Percentiles rank a stretch among this genome's conserved stretches.
Conservation (phyloP, 2,329 filamentous ascomycete genomes). For the Claviceps sp. region DNA sequence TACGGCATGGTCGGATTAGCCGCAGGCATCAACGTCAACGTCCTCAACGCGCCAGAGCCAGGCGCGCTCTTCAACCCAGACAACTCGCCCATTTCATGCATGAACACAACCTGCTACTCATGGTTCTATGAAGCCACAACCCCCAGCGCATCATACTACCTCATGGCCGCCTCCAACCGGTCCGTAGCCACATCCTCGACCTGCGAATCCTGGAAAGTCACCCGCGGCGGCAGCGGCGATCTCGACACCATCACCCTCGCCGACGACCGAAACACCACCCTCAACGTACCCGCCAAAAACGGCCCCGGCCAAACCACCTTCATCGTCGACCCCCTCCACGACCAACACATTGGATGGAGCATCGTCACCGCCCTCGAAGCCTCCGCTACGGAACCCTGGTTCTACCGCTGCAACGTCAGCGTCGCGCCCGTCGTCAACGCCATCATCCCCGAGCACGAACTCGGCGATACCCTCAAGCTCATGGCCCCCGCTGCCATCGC, state of each 20-base stretch:
- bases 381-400: slow-evolving; percentile 22
- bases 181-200: slow-evolving; percentile 15
- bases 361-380: slow-evolving; percentile 25
- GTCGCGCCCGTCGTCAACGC: slow-evolving; percentile 21
- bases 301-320: slow-evolving; percentile 23
- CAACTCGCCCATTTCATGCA: slow-evolving; percentile 18
- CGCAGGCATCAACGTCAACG: slow-evolving; percentile 9
- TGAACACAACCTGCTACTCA: slow-evolving; percentile 18
- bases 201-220: slow-evolving; percentile 20
- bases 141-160: slow-evolving; percentile 6
- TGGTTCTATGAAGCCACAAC: slow-evolving; percentile 23
- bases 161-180: slow-evolving; percentile 19
- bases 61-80: slow-evolving; percentile 19
- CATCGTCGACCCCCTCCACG: slow-evolving; percentile 16
- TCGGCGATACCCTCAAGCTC: slow-evolving; percentile 20
- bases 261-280: slow-evolving; percentile 10
- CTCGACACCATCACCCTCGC: slow-evolving; percentile 14
- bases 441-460: slow-evolving; percentile 20
- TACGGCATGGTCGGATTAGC: slow-evolving; percentile 9
- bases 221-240: slow-evolving; percentile 18
- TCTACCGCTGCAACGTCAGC: slow-evolving; percentile 27
- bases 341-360: slow-evolving; percentile 15
- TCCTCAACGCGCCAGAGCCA: slow-evolving; percentile 12
- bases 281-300: slow-evolving; percentile 15
- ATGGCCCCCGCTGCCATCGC: slow-evolving; percentile 25